phyloP scores from a whole-genome alignment of 331 rosid genomes.

The Erythrophleum ivorense region DNA sequence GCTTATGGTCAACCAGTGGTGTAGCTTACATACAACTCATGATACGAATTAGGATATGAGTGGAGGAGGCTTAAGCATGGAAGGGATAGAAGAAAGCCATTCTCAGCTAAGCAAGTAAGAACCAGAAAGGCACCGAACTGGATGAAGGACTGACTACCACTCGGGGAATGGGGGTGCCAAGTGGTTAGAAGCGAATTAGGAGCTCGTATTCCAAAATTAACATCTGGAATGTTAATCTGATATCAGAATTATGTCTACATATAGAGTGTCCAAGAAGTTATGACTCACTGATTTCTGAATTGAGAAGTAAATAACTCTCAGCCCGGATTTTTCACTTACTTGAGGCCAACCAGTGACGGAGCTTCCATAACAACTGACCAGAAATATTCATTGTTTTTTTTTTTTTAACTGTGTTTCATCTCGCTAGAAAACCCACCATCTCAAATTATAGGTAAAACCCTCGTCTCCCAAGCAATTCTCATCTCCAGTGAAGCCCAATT shows the following conservation, averaged over 20 bases:
- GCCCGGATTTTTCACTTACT: not conserved
- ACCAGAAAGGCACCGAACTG: not conserved
- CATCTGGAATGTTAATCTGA: not conserved
- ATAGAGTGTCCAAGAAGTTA: not conserved
- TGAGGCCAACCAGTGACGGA: not conserved
- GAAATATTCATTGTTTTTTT: not conserved
- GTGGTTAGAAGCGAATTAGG: not conserved
- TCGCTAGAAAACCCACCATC: not conserved
- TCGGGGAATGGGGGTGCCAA: not conserved
- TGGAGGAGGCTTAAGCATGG: not conserved
- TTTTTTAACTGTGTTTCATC: not conserved
- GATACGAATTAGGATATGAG: not conserved
- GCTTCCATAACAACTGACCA: not conserved
- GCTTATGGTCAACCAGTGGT: not conserved
- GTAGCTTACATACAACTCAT: not conserved
- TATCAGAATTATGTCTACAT: not conserved
- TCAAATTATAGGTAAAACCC: not conserved
- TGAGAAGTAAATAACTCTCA: not conserved
- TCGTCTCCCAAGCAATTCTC: not conserved
- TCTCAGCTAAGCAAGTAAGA: not conserved
- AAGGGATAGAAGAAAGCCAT: not conserved
- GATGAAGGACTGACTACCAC: not conserved
- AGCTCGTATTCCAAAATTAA: not conserved
- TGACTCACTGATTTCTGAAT: not conserved
- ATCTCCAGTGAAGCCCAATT: slow-evolving; percentile 2